A percentile compares a stretch with the other conserved stretches of the same genome.
Conservation (phyloP, 2,329 filamentous ascomycete genomes). For the Fusarium nanum region DNA sequence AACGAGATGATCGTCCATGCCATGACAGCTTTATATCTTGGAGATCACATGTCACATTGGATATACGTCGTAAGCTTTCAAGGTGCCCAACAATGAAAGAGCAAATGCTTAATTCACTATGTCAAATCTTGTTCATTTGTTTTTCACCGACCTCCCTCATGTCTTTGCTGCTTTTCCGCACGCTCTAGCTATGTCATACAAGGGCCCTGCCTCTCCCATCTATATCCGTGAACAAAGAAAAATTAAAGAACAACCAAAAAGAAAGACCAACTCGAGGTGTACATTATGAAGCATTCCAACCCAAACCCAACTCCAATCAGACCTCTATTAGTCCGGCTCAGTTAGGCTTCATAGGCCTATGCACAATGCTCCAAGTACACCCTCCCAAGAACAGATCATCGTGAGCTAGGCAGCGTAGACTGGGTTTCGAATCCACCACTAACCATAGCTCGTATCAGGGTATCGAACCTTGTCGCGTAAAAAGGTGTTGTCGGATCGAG, state of each 20-base stretch:
- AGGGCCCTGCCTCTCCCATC: conserved; percentile 36
- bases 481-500: conserved; percentile 33
- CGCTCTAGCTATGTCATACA: conserved; percentile 45
- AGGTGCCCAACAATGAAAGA: neutral
- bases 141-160: conserved; percentile 2
- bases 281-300: conserved; percentile 42
- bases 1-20: neutral
- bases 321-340: conserved; percentile 48
- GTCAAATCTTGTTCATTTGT: conserved; percentile 17
- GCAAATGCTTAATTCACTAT: conserved; percentile 21
- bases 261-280: conserved; percentile 36
- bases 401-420: conserved; percentile 31
- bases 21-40: neutral
- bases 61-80: neutral
- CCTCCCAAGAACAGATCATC: conserved; percentile 45
- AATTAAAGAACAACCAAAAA: conserved; percentile 35
- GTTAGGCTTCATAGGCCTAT: conserved; percentile 42
- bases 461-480: conserved; percentile 43
- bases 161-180: conserved; percentile 34
- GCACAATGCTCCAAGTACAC: conserved; percentile 48
- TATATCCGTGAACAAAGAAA: conserved; percentile 43
- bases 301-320: conserved; percentile 46
- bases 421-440: conserved; percentile 10
- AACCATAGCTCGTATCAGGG: conserved; percentile 39
- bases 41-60: neutral